Conservation (phyloP, 495 filamentous ascomycete genomes). For the Aspergillus ellipticus region DNA sequence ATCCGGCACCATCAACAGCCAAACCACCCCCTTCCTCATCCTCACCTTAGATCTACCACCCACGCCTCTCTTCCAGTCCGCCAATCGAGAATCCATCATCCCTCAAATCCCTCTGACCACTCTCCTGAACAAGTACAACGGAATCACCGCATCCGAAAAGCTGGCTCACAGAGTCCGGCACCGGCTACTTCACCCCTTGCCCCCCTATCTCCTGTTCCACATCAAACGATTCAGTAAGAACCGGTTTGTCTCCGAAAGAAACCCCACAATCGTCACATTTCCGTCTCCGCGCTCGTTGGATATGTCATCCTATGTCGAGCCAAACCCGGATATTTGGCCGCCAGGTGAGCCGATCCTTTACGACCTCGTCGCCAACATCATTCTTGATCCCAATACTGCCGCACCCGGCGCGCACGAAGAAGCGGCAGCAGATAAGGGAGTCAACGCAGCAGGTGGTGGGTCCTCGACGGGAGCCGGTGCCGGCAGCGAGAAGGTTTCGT, state of each 20-base stretch:
- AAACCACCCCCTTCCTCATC: constrained; percentile 76
- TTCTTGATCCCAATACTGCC: constrained; percentile 63
- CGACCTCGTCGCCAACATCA: constrained; percentile 94
- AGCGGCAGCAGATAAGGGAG: constrained; percentile 71
- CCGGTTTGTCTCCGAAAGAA: constrained; percentile 92
- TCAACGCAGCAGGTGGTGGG: constrained; percentile 70
- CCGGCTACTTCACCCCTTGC: constrained; percentile 85
- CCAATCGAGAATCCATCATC: constrained; percentile 87
- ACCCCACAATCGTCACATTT: constrained; percentile 97
- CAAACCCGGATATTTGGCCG: constrained; percentile 56
- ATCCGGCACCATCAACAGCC: constrained; percentile 72
- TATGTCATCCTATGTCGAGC: constrained; percentile 83
- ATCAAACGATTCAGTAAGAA: constrained; percentile 96
- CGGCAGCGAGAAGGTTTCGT: constrained; percentile 49
- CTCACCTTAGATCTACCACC: constrained; percentile 90
- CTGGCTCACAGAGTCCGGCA: constrained; percentile 81
- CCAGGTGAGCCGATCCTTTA: constrained; percentile 87
- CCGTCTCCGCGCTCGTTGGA: constrained; percentile 73
- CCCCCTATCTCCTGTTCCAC: constrained; percentile 89
- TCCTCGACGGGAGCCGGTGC: constrained; percentile 41
- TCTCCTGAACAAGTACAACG: constrained; percentile 93
- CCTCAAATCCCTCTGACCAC: constrained; percentile 89
- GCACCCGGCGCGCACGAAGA: constrained; percentile 73
- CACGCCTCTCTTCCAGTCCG: constrained; percentile 95
- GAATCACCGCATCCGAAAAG: constrained; percentile 80